phyloP scores from a whole-genome alignment of 345 rosid genomes.

The Camelina hispida region DNA sequence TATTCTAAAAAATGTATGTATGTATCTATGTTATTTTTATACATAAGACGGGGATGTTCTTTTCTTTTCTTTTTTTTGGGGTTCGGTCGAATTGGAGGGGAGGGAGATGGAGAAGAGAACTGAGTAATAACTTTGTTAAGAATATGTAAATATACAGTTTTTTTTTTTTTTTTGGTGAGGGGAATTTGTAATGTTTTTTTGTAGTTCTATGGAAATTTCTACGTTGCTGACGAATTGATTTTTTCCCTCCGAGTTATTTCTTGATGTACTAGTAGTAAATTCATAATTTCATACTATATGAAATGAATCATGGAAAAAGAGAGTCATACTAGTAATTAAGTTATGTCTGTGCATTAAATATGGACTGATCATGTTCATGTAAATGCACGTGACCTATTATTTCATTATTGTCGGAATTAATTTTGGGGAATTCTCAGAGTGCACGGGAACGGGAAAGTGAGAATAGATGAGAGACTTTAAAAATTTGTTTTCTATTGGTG shows the following conservation, averaged over 20 bases:
- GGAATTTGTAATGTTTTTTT: slow-evolving; percentile 13
- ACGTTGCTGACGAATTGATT: neutral
- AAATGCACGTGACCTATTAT: slow-evolving; percentile 36
- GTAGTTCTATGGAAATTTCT: slow-evolving; percentile 9
- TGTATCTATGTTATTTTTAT: slow-evolving; percentile 43
- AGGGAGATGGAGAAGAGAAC: slow-evolving; percentile 12
- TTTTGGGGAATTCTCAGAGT: slow-evolving; percentile 31
- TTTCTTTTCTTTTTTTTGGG: slow-evolving; percentile 8
- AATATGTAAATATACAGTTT: slow-evolving; percentile 45
- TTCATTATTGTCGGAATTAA: slow-evolving; percentile 35
- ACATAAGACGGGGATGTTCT: slow-evolving; percentile 42
- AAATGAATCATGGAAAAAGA: neutral
- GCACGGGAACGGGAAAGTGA: slow-evolving; percentile 39
- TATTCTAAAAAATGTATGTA: slow-evolving; percentile 44
- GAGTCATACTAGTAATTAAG: neutral
- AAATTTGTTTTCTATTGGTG: slow-evolving; percentile 9
- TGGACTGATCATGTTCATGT: slow-evolving; percentile 31
- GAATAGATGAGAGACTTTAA: slow-evolving; percentile 33
- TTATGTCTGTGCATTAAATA: slow-evolving; percentile 11
- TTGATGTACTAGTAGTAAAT: neutral
- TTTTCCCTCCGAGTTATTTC: neutral
- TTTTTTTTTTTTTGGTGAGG: neutral
- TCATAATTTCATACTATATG: neutral
- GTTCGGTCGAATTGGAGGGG: slow-evolving; percentile 14
- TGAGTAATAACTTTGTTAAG: slow-evolving; percentile 38